Percentiles rank a stretch among this genome's conserved stretches.
These are phyloP conservation scores for Zasmidium citrigriseum DNA, from an alignment of 2,329 filamentous ascomycete species.

Conservation along the genomic window DNA sequence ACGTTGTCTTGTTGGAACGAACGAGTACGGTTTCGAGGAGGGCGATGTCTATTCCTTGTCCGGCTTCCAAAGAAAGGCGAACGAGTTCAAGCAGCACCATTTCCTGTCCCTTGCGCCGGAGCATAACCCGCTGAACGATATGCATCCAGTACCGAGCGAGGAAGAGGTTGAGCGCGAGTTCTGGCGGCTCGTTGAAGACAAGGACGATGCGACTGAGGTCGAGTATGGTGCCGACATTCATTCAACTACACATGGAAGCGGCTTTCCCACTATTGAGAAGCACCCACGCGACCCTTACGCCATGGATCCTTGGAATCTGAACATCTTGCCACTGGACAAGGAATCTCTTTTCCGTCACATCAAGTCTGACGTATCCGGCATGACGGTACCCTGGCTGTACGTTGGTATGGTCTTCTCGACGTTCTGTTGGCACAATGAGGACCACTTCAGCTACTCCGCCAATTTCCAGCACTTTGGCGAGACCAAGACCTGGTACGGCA, in stretches of 20 bases:
- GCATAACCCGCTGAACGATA: conserved; percentile 80
- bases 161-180: conserved; percentile 97
- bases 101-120: conserved; percentile 64
- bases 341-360: conserved; percentile 96
- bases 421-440: conserved; percentile 99
- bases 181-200: conserved; percentile 89
- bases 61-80: conserved; percentile 94
- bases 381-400: conserved; percentile 99
- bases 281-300: conserved; percentile 85
- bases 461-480: conserved; percentile 99
- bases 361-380: conserved; percentile 96
- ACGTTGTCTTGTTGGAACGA: conserved; percentile 90
- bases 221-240: conserved; percentile 98
- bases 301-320: conserved; percentile 93
- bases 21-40: conserved; percentile 96
- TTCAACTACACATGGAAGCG: conserved; percentile 95
- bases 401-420: conserved; percentile 99
- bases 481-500: conserved; percentile 99
- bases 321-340: conserved; percentile 82
- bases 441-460: conserved; percentile 95
- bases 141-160: conserved; percentile 79
- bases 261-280: conserved; percentile 91
- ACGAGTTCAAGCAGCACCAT: conserved; percentile 91
- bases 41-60: conserved; percentile 92
- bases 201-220: conserved; percentile 94